Base-by-base conservation (phyloP, 768 basidiomycete species). In the Serendipita sp. region DNA sequence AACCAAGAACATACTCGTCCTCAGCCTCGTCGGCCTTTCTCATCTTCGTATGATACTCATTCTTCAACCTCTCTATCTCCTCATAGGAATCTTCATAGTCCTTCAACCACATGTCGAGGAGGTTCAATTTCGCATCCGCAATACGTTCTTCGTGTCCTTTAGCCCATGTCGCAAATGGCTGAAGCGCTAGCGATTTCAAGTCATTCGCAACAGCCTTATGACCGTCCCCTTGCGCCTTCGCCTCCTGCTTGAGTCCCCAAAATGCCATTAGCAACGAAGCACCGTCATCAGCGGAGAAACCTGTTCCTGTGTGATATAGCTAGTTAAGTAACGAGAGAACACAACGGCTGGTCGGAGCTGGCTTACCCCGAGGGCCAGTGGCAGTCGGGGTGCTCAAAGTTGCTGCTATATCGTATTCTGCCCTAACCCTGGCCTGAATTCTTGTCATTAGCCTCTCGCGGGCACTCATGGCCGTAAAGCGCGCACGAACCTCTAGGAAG, bases 21-120 rank as follows among this genome's bases (percentile, higher is more conserved):
- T 92, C 92, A 5, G 87, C 86, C 71, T 96, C 93, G 69, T 96
- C 93, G 15, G 93, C 92, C 45, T 82, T 81, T 64, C 89, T 82
- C 0, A 82, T 85, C 74, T 92, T 95, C 37, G 79, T 74, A 10
- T 90, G 73, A 71, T 95, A 95, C 64, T 82, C 78, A 63, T 85
- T 80, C 74, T 89, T 92, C 67, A 92, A 75, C 74, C 86, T 86
- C 47, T 78, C 72, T 3, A 79, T 76, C 63, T 88, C 85, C 24
- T 73, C 78, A 30, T 86, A 81, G 0, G 82, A 79, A 45, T 84
- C 79, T 67, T 89, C 88, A 68, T 92, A 94, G 2, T 80, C 76
- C 46, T 78, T 78, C 63, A 91, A 72, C 82, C 83, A 89, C 56
- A 80, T 78, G 62, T 86, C 84, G 15, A 92, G 69, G 18, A 86